phyloP scores from a whole-genome alignment of 2,329 filamentous ascomycete species.

The Venturia carpophila region DNA sequence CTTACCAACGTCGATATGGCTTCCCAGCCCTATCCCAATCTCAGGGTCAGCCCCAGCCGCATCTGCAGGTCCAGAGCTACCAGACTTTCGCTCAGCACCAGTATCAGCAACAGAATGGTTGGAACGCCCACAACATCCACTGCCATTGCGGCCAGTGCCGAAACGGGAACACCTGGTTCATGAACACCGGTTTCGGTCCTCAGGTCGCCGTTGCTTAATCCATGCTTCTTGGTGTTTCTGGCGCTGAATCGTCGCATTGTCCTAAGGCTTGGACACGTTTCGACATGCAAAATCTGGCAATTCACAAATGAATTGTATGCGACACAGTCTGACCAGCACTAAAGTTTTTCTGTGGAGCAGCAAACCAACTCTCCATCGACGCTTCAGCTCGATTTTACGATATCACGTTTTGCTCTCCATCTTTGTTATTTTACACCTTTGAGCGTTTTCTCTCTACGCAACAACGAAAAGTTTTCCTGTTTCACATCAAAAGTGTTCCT shows the following conservation, averaged over 20 bases:
- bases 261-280: not conserved
- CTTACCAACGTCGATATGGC: constrained; percentile 37
- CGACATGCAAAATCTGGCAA: not conserved
- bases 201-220: constrained; percentile 8
- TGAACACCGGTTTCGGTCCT: not conserved
- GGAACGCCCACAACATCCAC: constrained; percentile 11
- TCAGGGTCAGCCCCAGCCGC: constrained; percentile 30
- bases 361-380: not conserved
- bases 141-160: constrained; percentile 17
- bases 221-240: not conserved
- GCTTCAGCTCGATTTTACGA: constrained; percentile 2
- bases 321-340: no score
- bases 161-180: constrained; percentile 4
- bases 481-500: constrained; percentile 9
- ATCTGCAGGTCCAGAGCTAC: not conserved
- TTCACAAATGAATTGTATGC: not conserved
- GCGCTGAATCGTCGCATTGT: not conserved
- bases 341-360: not conserved
- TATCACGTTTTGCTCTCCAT: constrained; percentile 1
- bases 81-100: constrained; percentile 6
- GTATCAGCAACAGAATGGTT: constrained; percentile 12
- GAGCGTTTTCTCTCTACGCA: constrained; percentile 7
- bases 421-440: constrained; percentile 3
- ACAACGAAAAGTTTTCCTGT: constrained; percentile 16
- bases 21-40: constrained; percentile 37